A percentile compares a stretch with the other conserved stretches of the same genome.
Evolutionary conservation across 1,139 yeast species (phyloP).

Genomic region (Candida tropicalis): DNA sequence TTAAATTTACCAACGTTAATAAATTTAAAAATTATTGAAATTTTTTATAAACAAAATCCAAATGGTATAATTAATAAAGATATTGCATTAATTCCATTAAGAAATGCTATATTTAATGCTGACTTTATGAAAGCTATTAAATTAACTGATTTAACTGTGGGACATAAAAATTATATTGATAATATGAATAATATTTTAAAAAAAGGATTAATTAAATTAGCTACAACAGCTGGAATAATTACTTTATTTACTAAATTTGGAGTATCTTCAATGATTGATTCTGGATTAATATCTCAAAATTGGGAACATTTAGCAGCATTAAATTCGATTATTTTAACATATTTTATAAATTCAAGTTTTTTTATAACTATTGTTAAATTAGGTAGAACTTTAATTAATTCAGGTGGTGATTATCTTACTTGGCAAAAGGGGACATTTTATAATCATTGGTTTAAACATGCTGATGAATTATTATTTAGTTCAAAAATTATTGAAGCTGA

Average conservation of each 20-base stretch:
- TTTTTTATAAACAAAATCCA: constrained; percentile 41
- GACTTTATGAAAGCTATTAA: constrained; percentile 60
- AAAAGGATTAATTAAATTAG: constrained; percentile 31
- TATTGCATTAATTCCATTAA: constrained; percentile 62
- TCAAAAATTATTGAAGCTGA: constrained; percentile 69
- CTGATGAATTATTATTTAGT: constrained; percentile 71
- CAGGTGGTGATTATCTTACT: constrained; percentile 59
- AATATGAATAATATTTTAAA: constrained; percentile 32
- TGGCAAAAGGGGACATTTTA: constrained; percentile 72
- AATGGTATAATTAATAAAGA: constrained; percentile 38
- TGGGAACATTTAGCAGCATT: constrained; percentile 53
- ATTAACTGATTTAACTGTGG: constrained; percentile 64
- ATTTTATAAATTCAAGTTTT: constrained; percentile 62
- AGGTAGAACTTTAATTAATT: constrained; percentile 46
- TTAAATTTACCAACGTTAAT: constrained; percentile 36
- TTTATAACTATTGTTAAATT: constrained; percentile 61
- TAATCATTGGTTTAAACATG: constrained; percentile 64
- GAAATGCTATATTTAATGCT: constrained; percentile 60
- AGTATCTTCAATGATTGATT: constrained; percentile 36
- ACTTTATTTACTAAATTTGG: constrained; percentile 44
- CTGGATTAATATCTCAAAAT: constrained; percentile 32
- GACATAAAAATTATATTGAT: constrained; percentile 51
- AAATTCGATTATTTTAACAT: constrained; percentile 65
- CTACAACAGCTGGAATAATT: constrained; percentile 35
- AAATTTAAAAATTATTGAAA: constrained; percentile 33